phyloP scores from a whole-genome alignment of 2,329 filamentous ascomycete species.

The Taxawa tesnikishii region DNA sequence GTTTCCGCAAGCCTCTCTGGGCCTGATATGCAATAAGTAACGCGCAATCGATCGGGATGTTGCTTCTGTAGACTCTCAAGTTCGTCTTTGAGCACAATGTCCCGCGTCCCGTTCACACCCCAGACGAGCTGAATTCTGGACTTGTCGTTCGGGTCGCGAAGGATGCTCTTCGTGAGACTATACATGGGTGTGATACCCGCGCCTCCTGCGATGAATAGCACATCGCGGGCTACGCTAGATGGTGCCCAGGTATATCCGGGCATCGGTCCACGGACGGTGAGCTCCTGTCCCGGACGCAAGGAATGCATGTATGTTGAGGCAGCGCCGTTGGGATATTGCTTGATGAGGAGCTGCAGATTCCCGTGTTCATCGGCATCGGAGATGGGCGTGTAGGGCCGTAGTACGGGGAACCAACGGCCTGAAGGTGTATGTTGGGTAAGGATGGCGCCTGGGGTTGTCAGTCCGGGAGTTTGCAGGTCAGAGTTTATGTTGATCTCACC shows the following conservation, averaged over 20 bases:
- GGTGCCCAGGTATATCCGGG: conserved; percentile 38
- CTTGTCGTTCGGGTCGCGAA: conserved; percentile 47
- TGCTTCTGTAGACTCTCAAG: conserved; percentile 38
- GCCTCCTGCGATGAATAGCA: conserved; percentile 57
- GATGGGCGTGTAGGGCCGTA: conserved; percentile 57
- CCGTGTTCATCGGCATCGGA: conserved; percentile 46
- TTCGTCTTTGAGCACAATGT: conserved; percentile 47
- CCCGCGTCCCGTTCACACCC: conserved; percentile 52
- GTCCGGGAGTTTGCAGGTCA: too few relatives aligned
- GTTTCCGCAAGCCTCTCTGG: too few relatives aligned
- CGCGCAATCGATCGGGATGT: conserved; percentile 44
- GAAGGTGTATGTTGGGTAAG: conserved; percentile 49
- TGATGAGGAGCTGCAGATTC: conserved; percentile 52
- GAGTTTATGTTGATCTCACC: too few relatives aligned
- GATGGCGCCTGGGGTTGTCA: conserved; percentile 40
- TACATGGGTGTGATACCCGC: conserved; percentile 62
- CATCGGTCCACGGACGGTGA: conserved; percentile 46
- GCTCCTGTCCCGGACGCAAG: conserved; percentile 46
- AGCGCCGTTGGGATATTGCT: conserved; percentile 55
- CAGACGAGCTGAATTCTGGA: conserved; percentile 54
- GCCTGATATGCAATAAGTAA: too few relatives aligned
- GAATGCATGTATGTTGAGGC: conserved; percentile 55
- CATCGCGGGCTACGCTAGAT: conserved; percentile 34
- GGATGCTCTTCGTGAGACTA: conserved; percentile 49
- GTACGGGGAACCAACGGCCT: conserved; percentile 44